Base-by-base conservation (phyloP, 202 grass and related monocot genomes). In the Panicum hallii region DNA sequence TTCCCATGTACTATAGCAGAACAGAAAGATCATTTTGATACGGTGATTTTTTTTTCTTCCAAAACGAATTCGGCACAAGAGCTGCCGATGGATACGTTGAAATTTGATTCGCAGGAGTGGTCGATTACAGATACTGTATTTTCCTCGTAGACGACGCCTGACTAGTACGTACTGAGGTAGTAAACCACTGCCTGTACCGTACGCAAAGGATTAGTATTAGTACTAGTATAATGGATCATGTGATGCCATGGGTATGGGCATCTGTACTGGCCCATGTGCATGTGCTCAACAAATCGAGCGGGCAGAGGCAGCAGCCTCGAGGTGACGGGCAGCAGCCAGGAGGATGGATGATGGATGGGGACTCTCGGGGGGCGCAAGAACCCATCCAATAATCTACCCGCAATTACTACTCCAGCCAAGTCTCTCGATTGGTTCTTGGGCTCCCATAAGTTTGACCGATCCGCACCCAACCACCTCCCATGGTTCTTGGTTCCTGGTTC, bases 391-490 rank as follows among this genome's bases (percentile, higher is more conserved):
- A 76, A 67, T 84, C 72, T 76, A 84, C 3, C 2, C 66, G 30
- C 83, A 15, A 86, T 79, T 72, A 79, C 23, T 38, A 77, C 17
- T 62, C 16, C 9, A 41, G 56, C 28, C 36, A 20, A 23, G 55
- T 58, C 63, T 19, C 28, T 32, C 32, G 5, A 41, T 19, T 72
- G 67, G 46, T 52, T 84, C 58, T 32, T 23, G 45, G 45, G 19
- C 56, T 17, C 11, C 53, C 28, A 44, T 77, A 77, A 84, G 19
- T 79, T 63, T 85, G 65, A 85, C 66, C 38, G n/a, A 45, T 41
- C 6, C 14, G 63, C 69, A 11, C 28, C 60, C 52, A 70, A 13
- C 71, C 1, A 36, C 11, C 9, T 11, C 36, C 3, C 12, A 13
- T 19, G 42, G 0, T 61, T 53, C 57, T 6, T 17, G 54, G 43